These are phyloP conservation scores for Claviceps paspali DNA, from an alignment of 2,329 filamentous ascomycete species.

Conservation along the genomic window DNA sequence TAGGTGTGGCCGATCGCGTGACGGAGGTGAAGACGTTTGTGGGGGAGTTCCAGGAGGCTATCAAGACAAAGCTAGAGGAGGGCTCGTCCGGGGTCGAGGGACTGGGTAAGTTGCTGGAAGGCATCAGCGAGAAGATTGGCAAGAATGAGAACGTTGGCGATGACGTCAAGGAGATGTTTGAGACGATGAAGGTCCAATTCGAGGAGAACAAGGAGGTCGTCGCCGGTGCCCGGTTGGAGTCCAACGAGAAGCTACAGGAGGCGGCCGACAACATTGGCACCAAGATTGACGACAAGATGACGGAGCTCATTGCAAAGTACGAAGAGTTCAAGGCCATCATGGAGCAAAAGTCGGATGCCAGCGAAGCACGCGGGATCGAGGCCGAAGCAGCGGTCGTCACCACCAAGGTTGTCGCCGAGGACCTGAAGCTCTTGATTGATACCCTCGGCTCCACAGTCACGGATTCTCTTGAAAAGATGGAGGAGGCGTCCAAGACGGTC, in stretches of 20 bases:
- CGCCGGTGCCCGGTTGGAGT: conserved; percentile 66
- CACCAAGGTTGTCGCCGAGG: conserved; percentile 71
- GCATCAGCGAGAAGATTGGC: conserved; percentile 46
- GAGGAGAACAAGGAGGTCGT: conserved; percentile 72
- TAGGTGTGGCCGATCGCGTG: conserved; percentile 62
- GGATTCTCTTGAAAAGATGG: conserved; percentile 73
- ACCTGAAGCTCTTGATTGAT: conserved; percentile 74
- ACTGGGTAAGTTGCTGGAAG: conserved; percentile 54
- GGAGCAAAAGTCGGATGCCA: conserved; percentile 57
- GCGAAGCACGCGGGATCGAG: conserved; percentile 57
- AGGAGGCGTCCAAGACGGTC: conserved; percentile 74
- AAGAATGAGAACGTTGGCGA: conserved; percentile 41
- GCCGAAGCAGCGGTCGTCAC: conserved; percentile 58
- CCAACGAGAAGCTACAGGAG: conserved; percentile 59
- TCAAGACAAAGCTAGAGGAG: conserved; percentile 63
- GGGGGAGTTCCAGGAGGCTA: conserved; percentile 60
- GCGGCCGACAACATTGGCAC: conserved; percentile 36
- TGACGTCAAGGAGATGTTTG: conserved; percentile 57
- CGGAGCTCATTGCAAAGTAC: conserved; percentile 71
- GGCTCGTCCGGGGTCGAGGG: conserved; percentile 58
- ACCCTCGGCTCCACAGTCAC: conserved; percentile 68
- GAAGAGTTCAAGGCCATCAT: conserved; percentile 66
- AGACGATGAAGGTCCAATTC: conserved; percentile 70
- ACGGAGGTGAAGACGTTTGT: conserved; percentile 64
- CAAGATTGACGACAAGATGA: conserved; percentile 51